Base-by-base conservation (phyloP, 352 stramenopile genomes). In the Globisporangium cederbergense region DNA sequence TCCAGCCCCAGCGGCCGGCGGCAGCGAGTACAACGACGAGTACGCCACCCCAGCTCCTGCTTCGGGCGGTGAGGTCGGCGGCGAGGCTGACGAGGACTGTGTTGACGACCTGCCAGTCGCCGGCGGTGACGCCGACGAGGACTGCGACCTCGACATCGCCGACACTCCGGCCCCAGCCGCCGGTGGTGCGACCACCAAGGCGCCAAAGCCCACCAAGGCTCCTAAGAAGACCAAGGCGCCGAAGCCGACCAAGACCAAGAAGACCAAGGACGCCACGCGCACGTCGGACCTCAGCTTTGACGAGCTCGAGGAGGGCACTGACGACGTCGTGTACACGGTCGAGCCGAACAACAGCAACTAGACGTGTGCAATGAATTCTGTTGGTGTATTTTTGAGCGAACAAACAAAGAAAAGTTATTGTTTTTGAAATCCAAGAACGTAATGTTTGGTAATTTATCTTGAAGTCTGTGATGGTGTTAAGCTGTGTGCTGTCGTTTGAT, bases 211-310 rank as follows among this genome's bases (percentile, higher is more conserved):
- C 2, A 52, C 46, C 20, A 52, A 52, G 46, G n/a, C 46, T 0
- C 46, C 46, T 2, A 52, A 52, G 46, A 52, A 25, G 22, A 25
- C 22, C 22, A 25, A 25, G 22, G 22, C 46, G 20, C 47, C 47
- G 18, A 53, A 53, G 47, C 47, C 47, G 3, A 53, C 3, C 47
- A 53, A 53, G 47, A 53, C 47, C 47, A 53, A 53, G 47, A 53
- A 53, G 47, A n/a, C 47, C 22, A 53, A 53, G 47, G 47, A 53
- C 9, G 47, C 47, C 11, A 9, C 30, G 47, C 59, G 36, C n/a
- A 68, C 69, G 20, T 57, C 67, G 8, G 46, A 66, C 50, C 22
- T 58, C 30, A 6, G 57, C 46, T 28, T 70, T 52, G 25, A 72
- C 10, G n/a, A 60, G 46, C 56, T 58, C 50, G 30, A 34, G 34